Evolutionary conservation across 1,139 yeast genomes (phyloP).

Genomic region (Nakaseomyces delphensis): DNA sequence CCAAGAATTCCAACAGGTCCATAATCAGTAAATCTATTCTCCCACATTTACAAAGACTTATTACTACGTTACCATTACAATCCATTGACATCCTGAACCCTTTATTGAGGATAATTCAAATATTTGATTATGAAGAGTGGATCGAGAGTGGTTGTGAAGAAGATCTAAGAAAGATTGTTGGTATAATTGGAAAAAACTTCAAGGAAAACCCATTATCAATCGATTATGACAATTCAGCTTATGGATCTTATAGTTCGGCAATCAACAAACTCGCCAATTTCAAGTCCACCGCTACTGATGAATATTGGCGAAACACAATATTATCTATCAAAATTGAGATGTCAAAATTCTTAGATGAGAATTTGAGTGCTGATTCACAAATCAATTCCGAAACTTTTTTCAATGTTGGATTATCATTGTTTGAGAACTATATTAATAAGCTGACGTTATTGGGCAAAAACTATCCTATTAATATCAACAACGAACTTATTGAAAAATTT

Average conservation of each 20-base stretch:
- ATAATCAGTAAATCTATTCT: constrained; percentile 17
- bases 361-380: constrained; percentile 5
- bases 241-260: constrained; percentile 16
- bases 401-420: constrained; percentile 14
- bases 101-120: constrained; percentile 20
- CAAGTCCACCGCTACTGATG: constrained; percentile 19
- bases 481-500: constrained; percentile 16
- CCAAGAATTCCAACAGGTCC: constrained; percentile 19
- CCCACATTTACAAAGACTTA: constrained; percentile 20
- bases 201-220: constrained; percentile 16
- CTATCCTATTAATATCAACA: constrained; percentile 21
- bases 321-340: constrained; percentile 21
- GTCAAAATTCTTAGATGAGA: constrained; percentile 19
- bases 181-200: constrained; percentile 19
- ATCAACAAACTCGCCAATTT: constrained; percentile 19
- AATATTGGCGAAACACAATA: constrained; percentile 22
- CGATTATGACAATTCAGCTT: constrained; percentile 11
- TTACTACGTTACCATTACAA: constrained; percentile 22
- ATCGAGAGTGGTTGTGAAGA: constrained; percentile 23
- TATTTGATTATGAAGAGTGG: constrained; percentile 29
- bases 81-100: constrained; percentile 21
- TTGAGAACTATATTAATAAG: constrained; percentile 24
- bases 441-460: constrained; percentile 24
- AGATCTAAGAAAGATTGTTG: constrained; percentile 16
- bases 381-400: constrained; percentile 10